These are phyloP conservation scores for Cryphonectria naterciae DNA, from an alignment of 2,329 filamentous ascomycete species.

Conservation along the genomic window DNA sequence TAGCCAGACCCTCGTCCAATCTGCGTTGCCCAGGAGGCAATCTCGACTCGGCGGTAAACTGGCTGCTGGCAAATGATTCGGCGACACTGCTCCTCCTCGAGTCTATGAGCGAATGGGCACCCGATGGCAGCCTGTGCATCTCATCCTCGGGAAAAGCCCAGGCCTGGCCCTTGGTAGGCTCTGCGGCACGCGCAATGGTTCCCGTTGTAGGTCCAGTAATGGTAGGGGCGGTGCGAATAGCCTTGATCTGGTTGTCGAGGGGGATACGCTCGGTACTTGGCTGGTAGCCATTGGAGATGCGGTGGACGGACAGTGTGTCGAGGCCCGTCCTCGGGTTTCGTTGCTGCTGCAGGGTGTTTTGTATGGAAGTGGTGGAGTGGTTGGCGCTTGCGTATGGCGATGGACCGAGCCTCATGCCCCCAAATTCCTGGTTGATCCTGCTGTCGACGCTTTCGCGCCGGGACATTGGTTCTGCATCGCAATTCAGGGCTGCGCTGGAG, in stretches of 20 bases:
- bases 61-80: constrained; percentile 78
- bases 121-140: constrained; percentile 55
- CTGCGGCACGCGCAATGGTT: constrained; percentile 71
- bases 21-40: constrained; percentile 73
- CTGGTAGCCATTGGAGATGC: constrained; percentile 68
- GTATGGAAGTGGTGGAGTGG: constrained; percentile 75
- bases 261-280: constrained; percentile 63
- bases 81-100: constrained; percentile 77
- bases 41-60: constrained; percentile 75
- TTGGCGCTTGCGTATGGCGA: constrained; percentile 79
- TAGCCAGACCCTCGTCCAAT: constrained; percentile 63
- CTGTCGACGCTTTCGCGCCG: constrained; percentile 81
- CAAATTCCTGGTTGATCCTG: constrained; percentile 73
- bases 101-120: constrained; percentile 57
- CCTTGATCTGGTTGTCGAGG: constrained; percentile 51
- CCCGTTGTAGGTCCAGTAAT: constrained; percentile 73
- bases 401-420: constrained; percentile 68
- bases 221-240: constrained; percentile 70
- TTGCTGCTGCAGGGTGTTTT: constrained; percentile 71
- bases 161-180: constrained; percentile 80
- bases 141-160: constrained; percentile 83
- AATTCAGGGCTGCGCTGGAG: constrained; percentile 40
- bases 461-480: constrained; percentile 52
- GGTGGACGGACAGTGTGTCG: constrained; percentile 58
- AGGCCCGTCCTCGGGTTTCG: constrained; percentile 59